Base-by-base conservation (phyloP, 2,329 filamentous ascomycete species). In the Diaporthe australafricana region DNA sequence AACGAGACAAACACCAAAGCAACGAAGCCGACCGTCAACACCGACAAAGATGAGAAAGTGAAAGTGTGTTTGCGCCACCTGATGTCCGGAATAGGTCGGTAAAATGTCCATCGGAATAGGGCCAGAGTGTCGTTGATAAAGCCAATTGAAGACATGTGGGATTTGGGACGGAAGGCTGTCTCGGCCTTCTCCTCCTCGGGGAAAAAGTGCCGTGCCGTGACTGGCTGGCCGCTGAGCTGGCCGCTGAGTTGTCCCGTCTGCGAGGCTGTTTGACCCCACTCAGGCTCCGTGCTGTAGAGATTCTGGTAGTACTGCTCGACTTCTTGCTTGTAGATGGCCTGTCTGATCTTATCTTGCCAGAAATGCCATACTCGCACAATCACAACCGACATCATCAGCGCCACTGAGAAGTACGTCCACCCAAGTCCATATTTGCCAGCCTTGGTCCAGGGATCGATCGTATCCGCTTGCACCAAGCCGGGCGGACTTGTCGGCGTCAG, bases 261-360 rank as follows among this genome's bases (percentile, higher is more conserved):
- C 75, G 87, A 79, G 6, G 81, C 84, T 14, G 85, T 81, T 72
- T 83, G 80, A 67, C 83, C 83, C 75, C 84, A 84, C 27, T 86
- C 84, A 45, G 85, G 82, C 63, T 89, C 86, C 69, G 87, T 77
- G 78, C 80, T 85, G 80, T 90, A 87, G 57, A 88, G 75, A 65
- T 85, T 80, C 72, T 80, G 88, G 79, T 89, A 91, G 77, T 92
- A 88, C 77, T 91, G 87, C 78, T 93, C 87, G 77, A 94, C 87
- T 79, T 94, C 91, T 79, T 96, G 92, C 83, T 97, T 96, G 84
- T 96, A 94, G 73, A 96, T 90, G 74, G 94, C 95, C 76, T 95
- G 93, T 76, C 95, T 90, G 75, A 97, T 94, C 84, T 96, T 97
- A 85, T 98, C 95, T 77, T 95, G 94, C 92, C 94, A 98, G 76